A percentile compares a stretch with the other conserved stretches of the same genome.
phyloP scores from a whole-genome alignment of 1,139 yeast genomes.

The Saccharomyces hybrid region DNA sequence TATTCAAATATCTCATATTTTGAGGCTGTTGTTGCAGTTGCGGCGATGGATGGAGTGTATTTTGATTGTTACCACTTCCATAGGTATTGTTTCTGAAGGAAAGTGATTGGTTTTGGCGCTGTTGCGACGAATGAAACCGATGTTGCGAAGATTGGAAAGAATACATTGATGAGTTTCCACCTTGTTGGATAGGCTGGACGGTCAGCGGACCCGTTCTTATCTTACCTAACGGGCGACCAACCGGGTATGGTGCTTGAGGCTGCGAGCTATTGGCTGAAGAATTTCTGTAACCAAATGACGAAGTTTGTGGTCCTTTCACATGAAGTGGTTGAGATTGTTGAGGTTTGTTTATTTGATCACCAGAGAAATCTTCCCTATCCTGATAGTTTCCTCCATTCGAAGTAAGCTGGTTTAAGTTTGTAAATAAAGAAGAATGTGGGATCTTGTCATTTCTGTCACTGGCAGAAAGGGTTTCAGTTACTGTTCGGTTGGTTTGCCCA shows the following conservation, averaged over 20 bases:
- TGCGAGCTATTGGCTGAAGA: neutral
- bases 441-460: neutral
- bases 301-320: neutral
- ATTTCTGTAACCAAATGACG: neutral
- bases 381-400: constrained; percentile 4
- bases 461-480: neutral
- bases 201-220: neutral
- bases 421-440: neutral
- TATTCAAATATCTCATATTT: constrained; percentile 3
- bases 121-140: neutral
- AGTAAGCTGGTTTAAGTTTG: constrained; percentile 1
- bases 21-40: constrained; percentile 9
- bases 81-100: neutral
- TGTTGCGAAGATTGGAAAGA: neutral
- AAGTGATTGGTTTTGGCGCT: neutral
- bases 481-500: neutral
- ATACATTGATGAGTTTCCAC: neutral
- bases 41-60: constrained; percentile 3
- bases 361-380: neutral
- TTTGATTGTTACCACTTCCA: neutral
- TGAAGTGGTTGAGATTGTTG: neutral
- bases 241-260: neutral
- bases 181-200: neutral
- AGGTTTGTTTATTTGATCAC: neutral
- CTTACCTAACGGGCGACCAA: neutral